Conservation (phyloP, 805 yeast genomes). For the Candida silvicultrix region DNA sequence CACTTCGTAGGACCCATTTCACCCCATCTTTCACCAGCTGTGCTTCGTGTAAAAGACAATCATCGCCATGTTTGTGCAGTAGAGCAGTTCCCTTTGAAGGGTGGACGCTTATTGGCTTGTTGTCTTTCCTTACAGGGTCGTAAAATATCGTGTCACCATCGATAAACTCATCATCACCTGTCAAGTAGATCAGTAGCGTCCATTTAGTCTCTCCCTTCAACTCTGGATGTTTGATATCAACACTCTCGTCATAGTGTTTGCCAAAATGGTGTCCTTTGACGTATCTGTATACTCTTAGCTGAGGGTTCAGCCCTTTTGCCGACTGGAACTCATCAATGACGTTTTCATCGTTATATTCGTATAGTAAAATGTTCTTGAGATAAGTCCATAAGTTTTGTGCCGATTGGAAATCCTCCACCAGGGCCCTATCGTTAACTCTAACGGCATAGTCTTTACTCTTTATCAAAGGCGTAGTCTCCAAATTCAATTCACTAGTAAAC, state of each 20-base stretch:
- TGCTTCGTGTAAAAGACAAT: slow-evolving; percentile 56
- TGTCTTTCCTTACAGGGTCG: slow-evolving; percentile 13
- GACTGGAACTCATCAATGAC: slow-evolving; percentile 27
- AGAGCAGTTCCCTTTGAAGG: slow-evolving; percentile 52
- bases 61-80: slow-evolving; percentile 61
- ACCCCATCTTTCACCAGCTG: slow-evolving; percentile 43
- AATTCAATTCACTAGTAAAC: slow-evolving; percentile 2
- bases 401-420: slow-evolving; percentile 30
- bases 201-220: slow-evolving; percentile 41
- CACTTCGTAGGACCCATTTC: slow-evolving; percentile 61
- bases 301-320: slow-evolving; percentile 48
- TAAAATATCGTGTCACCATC: slow-evolving; percentile 61
- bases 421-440: slow-evolving; percentile 46
- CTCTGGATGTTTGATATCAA: slow-evolving; percentile 26
- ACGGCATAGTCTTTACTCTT: slow-evolving; percentile 51
- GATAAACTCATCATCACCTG: slow-evolving; percentile 46
- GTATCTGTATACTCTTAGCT: slow-evolving; percentile 50
- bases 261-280: slow-evolving; percentile 52
- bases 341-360: slow-evolving; percentile 23
- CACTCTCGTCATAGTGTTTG: slow-evolving; percentile 56
- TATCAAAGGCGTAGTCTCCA: slow-evolving; percentile 43
- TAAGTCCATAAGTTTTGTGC: slow-evolving; percentile 39
- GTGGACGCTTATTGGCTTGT: slow-evolving; percentile 29
- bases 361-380: slow-evolving; percentile 26
- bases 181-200: slow-evolving; percentile 53